Evolutionary conservation across 2,329 filamentous ascomycete species (phyloP).

Genomic region (Nothopassalora personata): DNA sequence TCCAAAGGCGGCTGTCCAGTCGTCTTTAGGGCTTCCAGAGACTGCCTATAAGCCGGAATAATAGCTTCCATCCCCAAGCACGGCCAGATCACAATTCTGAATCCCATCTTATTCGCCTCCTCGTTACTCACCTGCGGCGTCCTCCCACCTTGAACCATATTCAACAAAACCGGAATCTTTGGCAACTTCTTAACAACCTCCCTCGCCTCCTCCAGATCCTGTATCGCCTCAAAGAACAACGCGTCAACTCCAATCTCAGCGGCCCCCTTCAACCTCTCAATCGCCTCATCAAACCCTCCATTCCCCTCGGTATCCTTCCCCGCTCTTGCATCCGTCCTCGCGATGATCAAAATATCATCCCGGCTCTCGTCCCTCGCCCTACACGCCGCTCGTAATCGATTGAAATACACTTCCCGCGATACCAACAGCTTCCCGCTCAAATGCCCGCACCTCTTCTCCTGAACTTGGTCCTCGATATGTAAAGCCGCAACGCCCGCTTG

Average conservation of each 20-base stretch:
- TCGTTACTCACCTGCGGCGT: constrained; percentile 50
- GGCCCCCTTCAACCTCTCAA: constrained; percentile 48
- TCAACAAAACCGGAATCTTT: constrained; percentile 50
- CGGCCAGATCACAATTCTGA: constrained; percentile 56
- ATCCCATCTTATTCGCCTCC: constrained; percentile 53
- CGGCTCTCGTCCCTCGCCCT: constrained; percentile 45
- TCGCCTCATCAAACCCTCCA: constrained; percentile 53
- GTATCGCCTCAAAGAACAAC: constrained; percentile 56
- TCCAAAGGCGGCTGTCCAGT: constrained; percentile 36
- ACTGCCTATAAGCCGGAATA: constrained; percentile 26
- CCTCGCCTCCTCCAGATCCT: constrained; percentile 47
- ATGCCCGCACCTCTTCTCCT: constrained; percentile 59
- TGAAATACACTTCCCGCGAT: constrained; percentile 44
- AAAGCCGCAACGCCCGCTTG: constrained; percentile 53
- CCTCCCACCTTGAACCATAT: constrained; percentile 54
- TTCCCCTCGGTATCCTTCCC: constrained; percentile 28
- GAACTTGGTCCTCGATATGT: constrained; percentile 60
- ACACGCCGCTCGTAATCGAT: constrained; percentile 54
- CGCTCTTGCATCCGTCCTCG: constrained; percentile 58
- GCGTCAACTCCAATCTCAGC: constrained; percentile 54
- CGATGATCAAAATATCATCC: constrained; percentile 60
- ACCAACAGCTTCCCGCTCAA: constrained; percentile 58
- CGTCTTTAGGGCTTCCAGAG: constrained; percentile 30
- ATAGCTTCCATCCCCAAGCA: constrained; percentile 46
- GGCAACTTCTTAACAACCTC: constrained; percentile 44